Evolutionary conservation across 768 basidiomycete species (phyloP), one percentile per base, ranked within the genome.

Genomic region (Albatrellus ellisii): DNA sequence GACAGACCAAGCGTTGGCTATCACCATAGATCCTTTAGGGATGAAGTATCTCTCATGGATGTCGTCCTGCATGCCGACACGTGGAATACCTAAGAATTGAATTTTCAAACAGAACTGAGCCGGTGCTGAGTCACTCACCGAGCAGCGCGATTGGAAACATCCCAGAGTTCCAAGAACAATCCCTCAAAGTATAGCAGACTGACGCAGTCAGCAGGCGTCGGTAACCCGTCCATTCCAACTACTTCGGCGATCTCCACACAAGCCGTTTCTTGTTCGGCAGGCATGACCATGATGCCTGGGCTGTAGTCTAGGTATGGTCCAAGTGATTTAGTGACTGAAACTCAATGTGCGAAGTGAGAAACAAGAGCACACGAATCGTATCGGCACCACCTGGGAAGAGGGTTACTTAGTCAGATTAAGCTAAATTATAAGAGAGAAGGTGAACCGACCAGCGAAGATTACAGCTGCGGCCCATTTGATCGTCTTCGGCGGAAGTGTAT

Each of bases 261-360:
- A 0, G 51, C 58, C 29, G 46, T 59, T 35, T 46, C 46, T 14
- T 39, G 34, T 4, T 54, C 47, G 2, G 53, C 52, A 7, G 57
- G 57, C 40, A 48, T 42, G 18, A 54, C 48, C 2, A 53, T 46
- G 56, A 58, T 60, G 1, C 57, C 59, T 3, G 60, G 50, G 48
- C 59, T 51, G 47, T 60, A 58, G 59, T 52, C 15, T 46, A 45
- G 31, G n/a, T n/a, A 57, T 46, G 8, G 52, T 41, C 3, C 54
- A 48, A 22, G 51, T 48, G 0, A 54, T 56, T 54, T 56, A 25
- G 2, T 12, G 10, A 37, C 1, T 17, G 17, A 5, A 20, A n/a
- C 21, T 29, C 11, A 17, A 21, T 21, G 20, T 15, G 25, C 39
- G 9, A 1, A 35, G 3, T 15, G 20, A 11, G 11, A 25, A 11